These are phyloP conservation scores for Diplotaxis tenuifolia DNA, from an alignment of 345 rosid genomes.

Conservation along the genomic window DNA sequence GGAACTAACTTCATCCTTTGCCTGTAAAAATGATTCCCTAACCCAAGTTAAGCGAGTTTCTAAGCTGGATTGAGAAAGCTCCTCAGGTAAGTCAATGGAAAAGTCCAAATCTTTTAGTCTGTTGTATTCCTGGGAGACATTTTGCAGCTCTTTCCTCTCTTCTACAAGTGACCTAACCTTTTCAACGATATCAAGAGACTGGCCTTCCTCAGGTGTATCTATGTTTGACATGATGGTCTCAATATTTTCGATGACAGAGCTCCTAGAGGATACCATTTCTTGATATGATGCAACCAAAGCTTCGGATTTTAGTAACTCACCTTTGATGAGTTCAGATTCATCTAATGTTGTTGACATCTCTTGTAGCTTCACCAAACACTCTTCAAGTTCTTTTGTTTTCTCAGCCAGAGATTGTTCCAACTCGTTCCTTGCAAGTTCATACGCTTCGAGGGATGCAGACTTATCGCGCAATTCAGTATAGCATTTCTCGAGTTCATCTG, in stretches of 20 bases:
- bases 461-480: conserved; percentile 45
- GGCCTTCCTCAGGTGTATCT: conserved; percentile 56
- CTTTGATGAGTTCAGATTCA: conserved; percentile 34
- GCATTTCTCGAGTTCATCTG: conserved; percentile 53
- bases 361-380: conserved; percentile 33
- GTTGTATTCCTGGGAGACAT: conserved; percentile 47
- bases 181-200: conserved; percentile 48
- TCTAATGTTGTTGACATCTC: conserved; percentile 35
- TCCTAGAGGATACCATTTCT: conserved; percentile 52
- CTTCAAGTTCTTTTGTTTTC: conserved; percentile 35
- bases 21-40: conserved; percentile 55
- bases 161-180: conserved; percentile 62
- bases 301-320: conserved; percentile 56
- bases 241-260: conserved; percentile 49
- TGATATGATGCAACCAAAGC: conserved; percentile 56
- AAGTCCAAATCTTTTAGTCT: conserved; percentile 55
- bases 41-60: conserved; percentile 66
- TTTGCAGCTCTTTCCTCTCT: conserved; percentile 57
- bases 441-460: conserved; percentile 24
- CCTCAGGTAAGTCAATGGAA: conserved; percentile 61
- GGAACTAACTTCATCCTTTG: conserved; percentile 49
- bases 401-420: conserved; percentile 39
- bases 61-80: conserved; percentile 49
- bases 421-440: conserved; percentile 18
- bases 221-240: conserved; percentile 52